Evolutionary conservation across 2,329 filamentous ascomycete species (phyloP).

Genomic region (Septoria petroselini): DNA sequence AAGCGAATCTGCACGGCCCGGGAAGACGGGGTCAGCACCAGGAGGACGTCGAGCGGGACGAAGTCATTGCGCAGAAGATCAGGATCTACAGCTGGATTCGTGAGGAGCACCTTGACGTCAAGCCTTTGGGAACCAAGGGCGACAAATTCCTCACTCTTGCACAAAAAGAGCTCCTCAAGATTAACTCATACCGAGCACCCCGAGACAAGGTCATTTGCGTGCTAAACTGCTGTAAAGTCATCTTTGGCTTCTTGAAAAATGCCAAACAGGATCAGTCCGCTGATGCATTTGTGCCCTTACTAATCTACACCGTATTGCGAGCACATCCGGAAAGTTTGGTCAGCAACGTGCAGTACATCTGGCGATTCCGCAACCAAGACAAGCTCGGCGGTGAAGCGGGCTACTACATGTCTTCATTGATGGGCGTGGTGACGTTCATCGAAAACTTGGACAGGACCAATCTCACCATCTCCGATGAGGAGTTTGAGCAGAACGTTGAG

Average conservation of each 20-base stretch:
- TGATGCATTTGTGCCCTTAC: constrained; percentile 88
- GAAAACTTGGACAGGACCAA: constrained; percentile 94
- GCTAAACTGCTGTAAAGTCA: constrained; percentile 98
- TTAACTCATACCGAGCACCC: constrained; percentile 94
- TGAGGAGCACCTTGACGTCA: constrained; percentile 91
- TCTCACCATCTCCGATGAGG: constrained; percentile 87
- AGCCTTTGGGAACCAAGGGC: constrained; percentile 77
- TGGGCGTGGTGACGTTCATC: constrained; percentile 94
- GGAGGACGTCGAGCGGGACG: constrained; percentile 94
- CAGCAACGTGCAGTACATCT: constrained; percentile 96
- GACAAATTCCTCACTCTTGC: constrained; percentile 83
- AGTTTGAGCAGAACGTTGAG: constrained; percentile 96
- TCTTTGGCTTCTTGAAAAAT: constrained; percentile 91
- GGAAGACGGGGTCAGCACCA: constrained; percentile 94
- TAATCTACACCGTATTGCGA: constrained; percentile 94
- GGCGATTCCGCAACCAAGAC: constrained; percentile 94
- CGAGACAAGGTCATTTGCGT: constrained; percentile 98
- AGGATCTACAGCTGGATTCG: constrained; percentile 93
- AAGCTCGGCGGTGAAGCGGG: constrained; percentile 96
- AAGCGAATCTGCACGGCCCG: constrained; percentile 57
- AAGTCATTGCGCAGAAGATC: constrained; percentile 94
- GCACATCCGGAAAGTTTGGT: constrained; percentile 93
- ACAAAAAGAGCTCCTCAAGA: constrained; percentile 92
- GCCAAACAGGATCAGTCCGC: constrained; percentile 91
- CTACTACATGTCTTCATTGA: constrained; percentile 93